These are phyloP conservation scores for Protomyces inouyei DNA, from an alignment of 1,139 yeast species.

Conservation along the genomic window DNA sequence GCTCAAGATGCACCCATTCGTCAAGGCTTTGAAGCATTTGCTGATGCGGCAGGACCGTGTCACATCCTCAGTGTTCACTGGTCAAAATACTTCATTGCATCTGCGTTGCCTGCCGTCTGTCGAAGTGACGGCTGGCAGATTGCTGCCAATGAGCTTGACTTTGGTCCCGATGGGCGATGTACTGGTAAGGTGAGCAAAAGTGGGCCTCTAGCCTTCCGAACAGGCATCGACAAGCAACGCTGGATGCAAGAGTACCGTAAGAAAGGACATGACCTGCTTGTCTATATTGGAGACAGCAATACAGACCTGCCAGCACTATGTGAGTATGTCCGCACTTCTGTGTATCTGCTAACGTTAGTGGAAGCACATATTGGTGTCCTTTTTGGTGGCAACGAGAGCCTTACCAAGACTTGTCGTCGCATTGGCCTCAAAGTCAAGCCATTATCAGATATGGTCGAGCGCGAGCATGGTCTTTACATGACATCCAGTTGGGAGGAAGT, in stretches of 20 bases:
- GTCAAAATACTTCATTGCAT: conserved; percentile 7
- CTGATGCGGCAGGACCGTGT: background rate
- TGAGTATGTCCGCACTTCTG: background rate
- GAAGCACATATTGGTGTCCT: conserved; percentile 24
- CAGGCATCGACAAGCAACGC: conserved; percentile 18
- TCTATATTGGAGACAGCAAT: conserved; percentile 24
- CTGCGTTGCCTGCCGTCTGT: background rate
- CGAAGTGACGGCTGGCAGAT: background rate
- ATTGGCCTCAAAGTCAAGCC: background rate
- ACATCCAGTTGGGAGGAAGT: background rate
- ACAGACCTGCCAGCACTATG: conserved; percentile 20
- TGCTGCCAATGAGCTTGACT: conserved; percentile 12
- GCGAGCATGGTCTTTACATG: background rate
- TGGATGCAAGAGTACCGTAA: background rate
- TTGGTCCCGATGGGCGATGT: conserved; percentile 3
- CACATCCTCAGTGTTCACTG: conserved; percentile 23
- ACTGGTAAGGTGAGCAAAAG: conserved; percentile 21
- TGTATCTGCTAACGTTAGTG: background rate
- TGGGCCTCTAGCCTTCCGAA: conserved; percentile 7
- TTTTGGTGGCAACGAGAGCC: conserved; percentile 11
- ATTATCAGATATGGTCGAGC: background rate
- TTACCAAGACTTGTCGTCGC: conserved; percentile 2
- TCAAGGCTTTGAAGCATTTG: conserved; percentile 4
- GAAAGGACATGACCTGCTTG: background rate
- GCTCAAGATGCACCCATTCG: background rate